phyloP scores from a whole-genome alignment of 306 rosid species.

The Dalbergia cochinchinensis region DNA sequence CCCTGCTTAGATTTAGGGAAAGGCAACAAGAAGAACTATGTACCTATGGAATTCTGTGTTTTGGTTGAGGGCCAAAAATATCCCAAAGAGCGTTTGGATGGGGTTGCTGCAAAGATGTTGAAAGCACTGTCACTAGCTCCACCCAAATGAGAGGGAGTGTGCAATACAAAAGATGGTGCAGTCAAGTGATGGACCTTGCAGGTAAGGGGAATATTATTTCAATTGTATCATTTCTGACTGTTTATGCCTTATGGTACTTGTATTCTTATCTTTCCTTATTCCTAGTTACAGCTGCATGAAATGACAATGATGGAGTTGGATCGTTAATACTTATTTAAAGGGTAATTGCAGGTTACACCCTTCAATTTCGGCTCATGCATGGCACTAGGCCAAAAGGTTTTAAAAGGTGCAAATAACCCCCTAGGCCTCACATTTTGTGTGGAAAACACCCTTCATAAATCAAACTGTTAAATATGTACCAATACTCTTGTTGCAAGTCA shows the following conservation, averaged over 20 bases:
- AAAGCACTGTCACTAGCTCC: constrained; percentile 56
- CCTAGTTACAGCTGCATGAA: constrained; percentile 22
- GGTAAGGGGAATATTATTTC: constrained; percentile 59
- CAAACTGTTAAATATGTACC: constrained; percentile 2
- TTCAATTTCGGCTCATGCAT: constrained; percentile 1
- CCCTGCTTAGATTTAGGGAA: constrained; percentile 83
- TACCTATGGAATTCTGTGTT: constrained; percentile 84
- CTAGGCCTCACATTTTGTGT: neutral
- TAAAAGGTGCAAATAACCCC: constrained; percentile 18
- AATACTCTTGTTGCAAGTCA: neutral
- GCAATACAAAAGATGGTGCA: constrained; percentile 62
- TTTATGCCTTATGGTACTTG: constrained; percentile 23
- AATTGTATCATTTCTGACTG: neutral
- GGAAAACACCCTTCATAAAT: neutral
- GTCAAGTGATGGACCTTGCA: constrained; percentile 75
- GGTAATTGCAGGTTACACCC: constrained; percentile 6
- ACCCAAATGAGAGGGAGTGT: constrained; percentile 52
- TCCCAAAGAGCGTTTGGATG: constrained; percentile 64
- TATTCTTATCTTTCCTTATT: constrained; percentile 30
- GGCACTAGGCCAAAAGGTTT: constrained; percentile 22
- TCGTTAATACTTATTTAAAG: constrained; percentile 20
- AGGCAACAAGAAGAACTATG: constrained; percentile 57
- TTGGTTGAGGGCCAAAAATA: constrained; percentile 76
- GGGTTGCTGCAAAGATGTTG: constrained; percentile 49
- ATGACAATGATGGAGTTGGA: constrained; percentile 27